Conservation (phyloP, 108 stramenopile species). For the Hondaea fermentalgiana region DNA sequence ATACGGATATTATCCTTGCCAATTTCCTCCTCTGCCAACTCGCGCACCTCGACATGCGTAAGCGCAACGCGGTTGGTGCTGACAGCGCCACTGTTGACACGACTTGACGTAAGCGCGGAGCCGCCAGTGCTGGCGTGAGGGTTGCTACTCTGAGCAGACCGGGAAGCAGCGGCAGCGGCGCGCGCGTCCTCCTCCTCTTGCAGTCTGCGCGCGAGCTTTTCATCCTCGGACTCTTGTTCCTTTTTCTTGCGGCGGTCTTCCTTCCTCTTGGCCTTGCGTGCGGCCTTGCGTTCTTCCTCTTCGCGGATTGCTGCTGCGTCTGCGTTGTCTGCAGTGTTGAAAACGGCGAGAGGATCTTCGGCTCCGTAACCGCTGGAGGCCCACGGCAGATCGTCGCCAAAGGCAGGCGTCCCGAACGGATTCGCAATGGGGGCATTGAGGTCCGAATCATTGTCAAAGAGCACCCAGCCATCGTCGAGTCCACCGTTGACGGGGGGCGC, state of each 20-base stretch:
- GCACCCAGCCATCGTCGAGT: not conserved
- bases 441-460: not conserved
- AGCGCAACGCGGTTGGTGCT: not conserved
- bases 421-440: not conserved
- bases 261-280: conserved; percentile 1
- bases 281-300: not conserved
- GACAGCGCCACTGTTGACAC: not conserved
- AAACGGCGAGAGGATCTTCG: not conserved
- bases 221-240: not conserved
- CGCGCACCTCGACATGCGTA: not conserved
- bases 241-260: conserved; percentile 12
- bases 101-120: not conserved
- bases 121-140: not conserved
- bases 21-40: not conserved
- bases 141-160: not conserved
- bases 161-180: not conserved
- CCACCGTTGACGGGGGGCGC: not conserved
- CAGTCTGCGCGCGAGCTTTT: not conserved
- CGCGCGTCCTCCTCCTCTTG: not conserved
- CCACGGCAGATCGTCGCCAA: not conserved
- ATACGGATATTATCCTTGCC: conserved; percentile 8
- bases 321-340: not conserved
- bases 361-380: not conserved
- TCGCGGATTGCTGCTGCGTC: not conserved
- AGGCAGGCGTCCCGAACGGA: not conserved